A percentile compares a stretch with the other conserved stretches of the same genome.
Evolutionary conservation across 192 early-diverging fungal species (phyloP).

Genomic region (Umbelopsis isabellina): DNA sequence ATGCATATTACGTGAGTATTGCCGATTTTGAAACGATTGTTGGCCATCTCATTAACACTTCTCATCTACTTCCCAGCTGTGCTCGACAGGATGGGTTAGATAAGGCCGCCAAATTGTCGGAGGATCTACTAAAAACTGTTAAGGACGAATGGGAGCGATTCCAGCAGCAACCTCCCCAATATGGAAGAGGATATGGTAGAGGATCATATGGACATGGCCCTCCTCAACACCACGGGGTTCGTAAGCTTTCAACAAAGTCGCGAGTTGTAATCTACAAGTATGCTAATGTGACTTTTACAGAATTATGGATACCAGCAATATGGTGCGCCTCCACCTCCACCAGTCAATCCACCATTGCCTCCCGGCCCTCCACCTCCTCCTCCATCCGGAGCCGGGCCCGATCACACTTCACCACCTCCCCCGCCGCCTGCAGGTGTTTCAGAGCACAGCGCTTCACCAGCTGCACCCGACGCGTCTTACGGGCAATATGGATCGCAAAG

Average conservation of each 20-base stretch:
- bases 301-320: conserved; percentile 22
- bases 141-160: conserved; percentile 66
- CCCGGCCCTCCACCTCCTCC: conserved; percentile 27
- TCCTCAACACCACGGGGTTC: neutral
- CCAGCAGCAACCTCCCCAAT: conserved; percentile 40
- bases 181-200: conserved; percentile 33
- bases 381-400: neutral
- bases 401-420: neutral
- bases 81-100: conserved; percentile 66
- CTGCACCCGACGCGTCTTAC: neutral
- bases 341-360: conserved; percentile 24
- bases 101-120: conserved; percentile 67
- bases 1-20: conserved; percentile 77
- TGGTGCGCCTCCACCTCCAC: conserved; percentile 16
- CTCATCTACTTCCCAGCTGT: conserved; percentile 47
- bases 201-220: conserved; percentile 35
- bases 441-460: neutral
- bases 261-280: conserved; percentile 30
- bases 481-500: neutral
- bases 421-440: conserved; percentile 21
- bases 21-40: neutral
- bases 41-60: neutral
- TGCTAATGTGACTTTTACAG: conserved; percentile 25
- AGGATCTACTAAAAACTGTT: conserved; percentile 82
- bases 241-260: conserved; percentile 18